phyloP scores from a whole-genome alignment of 805 yeast species.

The Lachancea nothofagi region DNA sequence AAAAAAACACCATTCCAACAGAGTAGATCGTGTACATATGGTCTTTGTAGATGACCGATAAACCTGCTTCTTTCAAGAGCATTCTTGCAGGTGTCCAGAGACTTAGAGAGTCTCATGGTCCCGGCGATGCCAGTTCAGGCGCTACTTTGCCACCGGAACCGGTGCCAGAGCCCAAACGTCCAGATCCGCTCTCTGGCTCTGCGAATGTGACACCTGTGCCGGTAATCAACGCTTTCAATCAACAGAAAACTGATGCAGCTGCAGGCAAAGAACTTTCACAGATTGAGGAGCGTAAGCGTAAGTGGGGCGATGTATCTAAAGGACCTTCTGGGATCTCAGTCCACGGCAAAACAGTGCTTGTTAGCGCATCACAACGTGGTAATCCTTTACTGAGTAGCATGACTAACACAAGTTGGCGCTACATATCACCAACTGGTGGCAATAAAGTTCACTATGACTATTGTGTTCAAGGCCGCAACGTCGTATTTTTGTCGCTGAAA shows the following conservation, averaged over 20 bases:
- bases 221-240: conserved; percentile 12
- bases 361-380: conserved; percentile 63
- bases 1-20: too few relatives aligned
- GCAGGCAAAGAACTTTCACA: background rate
- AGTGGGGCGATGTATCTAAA: background rate
- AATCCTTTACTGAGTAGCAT: conserved; percentile 60
- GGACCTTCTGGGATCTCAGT: background rate
- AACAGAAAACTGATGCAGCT: conserved; percentile 7
- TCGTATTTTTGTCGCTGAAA: conserved; percentile 59
- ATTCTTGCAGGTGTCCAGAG: conserved; percentile 64
- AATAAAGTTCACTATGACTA: conserved; percentile 54
- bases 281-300: conserved; percentile 6
- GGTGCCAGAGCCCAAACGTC: background rate
- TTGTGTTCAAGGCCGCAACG: conserved; percentile 50
- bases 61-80: conserved; percentile 59
- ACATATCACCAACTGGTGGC: conserved; percentile 34
- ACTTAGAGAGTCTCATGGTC: conserved; percentile 42
- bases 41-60: conserved; percentile 33
- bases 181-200: background rate
- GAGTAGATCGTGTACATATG: too few relatives aligned
- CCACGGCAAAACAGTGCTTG: conserved; percentile 40
- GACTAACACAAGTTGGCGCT: conserved; percentile 50
- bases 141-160: background rate
- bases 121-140: background rate
- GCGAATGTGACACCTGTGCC: background rate